Evolutionary conservation across 2,329 filamentous ascomycete species (phyloP).

Genomic region (Penicillium sp.): DNA sequence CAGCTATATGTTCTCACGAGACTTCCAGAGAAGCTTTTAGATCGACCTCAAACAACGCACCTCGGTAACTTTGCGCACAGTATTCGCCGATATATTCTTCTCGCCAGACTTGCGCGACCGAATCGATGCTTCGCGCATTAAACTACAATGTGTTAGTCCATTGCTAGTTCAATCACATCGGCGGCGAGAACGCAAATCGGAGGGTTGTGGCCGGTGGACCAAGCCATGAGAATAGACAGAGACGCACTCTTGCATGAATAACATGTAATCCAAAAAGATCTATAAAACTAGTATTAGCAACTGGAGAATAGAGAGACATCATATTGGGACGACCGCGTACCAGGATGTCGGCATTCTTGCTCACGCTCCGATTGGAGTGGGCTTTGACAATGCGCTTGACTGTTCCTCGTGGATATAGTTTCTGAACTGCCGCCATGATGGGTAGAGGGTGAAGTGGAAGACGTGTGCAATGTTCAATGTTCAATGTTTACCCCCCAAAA

Average conservation of each 20-base stretch:
- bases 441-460: neutral
- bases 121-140: slow-evolving; percentile 78
- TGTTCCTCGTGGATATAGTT: slow-evolving; percentile 78
- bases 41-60: slow-evolving; percentile 47
- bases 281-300: slow-evolving; percentile 37
- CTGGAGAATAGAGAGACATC: neutral
- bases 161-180: neutral
- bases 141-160: slow-evolving; percentile 45
- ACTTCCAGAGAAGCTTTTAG: neutral
- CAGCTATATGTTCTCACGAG: neutral
- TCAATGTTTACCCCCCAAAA: neutral
- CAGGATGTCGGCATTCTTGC: slow-evolving; percentile 82
- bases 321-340: slow-evolving; percentile 49
- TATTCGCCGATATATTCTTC: slow-evolving; percentile 69
- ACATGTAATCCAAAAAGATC: slow-evolving; percentile 81
- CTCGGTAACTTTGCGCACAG: slow-evolving; percentile 74
- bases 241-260: slow-evolving; percentile 69
- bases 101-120: slow-evolving; percentile 73
- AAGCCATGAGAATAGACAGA: neutral
- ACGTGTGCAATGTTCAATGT: neutral
- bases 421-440: slow-evolving; percentile 64
- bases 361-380: slow-evolving; percentile 75
- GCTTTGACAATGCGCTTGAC: slow-evolving; percentile 89
- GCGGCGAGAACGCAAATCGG: neutral
- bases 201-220: neutral